A percentile compares a stretch with the other conserved stretches of the same genome.
Conservation (phyloP, 345 rosid genomes). For the Stellera chamaejasme region DNA sequence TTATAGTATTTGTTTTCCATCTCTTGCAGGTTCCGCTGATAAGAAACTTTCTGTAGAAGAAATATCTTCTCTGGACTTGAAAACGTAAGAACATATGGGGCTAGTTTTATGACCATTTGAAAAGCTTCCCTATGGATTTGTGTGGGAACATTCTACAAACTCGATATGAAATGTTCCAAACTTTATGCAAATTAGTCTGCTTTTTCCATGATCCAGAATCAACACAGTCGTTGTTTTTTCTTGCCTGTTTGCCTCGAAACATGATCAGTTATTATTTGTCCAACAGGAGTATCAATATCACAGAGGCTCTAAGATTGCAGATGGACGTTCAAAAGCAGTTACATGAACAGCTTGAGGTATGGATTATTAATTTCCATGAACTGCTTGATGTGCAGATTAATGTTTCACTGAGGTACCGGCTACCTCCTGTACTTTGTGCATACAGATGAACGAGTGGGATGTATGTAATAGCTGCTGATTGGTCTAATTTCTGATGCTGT, state of each 20-base stretch:
- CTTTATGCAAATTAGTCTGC: background rate
- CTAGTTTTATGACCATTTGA: too few species aligned
- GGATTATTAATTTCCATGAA: conserved; percentile 31
- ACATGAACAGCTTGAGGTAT: conserved; percentile 90
- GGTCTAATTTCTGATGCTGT: background rate
- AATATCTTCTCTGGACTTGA: conserved; percentile 46
- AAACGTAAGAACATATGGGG: conserved; percentile 38
- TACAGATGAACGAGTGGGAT: too few species aligned
- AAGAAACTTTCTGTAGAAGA: conserved; percentile 45
- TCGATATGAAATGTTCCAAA: too few species aligned
- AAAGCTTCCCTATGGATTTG: too few species aligned
- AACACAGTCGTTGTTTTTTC: too few species aligned
- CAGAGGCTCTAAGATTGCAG: conserved; percentile 70
- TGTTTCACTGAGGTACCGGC: background rate
- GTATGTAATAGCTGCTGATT: background rate
- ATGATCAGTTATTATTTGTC: conserved; percentile 4
- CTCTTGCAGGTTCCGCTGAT: conserved; percentile 45
- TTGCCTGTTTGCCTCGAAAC: too few species aligned
- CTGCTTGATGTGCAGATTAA: conserved; percentile 64
- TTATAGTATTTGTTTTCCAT: background rate
- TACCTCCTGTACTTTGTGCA: too few species aligned
- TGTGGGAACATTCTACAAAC: too few species aligned
- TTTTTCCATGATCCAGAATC: background rate
- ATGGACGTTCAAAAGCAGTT: conserved; percentile 75
- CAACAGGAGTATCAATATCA: conserved; percentile 51